phyloP scores from a whole-genome alignment of 768 basidiomycete genomes.

The Tulasnella sp. region DNA sequence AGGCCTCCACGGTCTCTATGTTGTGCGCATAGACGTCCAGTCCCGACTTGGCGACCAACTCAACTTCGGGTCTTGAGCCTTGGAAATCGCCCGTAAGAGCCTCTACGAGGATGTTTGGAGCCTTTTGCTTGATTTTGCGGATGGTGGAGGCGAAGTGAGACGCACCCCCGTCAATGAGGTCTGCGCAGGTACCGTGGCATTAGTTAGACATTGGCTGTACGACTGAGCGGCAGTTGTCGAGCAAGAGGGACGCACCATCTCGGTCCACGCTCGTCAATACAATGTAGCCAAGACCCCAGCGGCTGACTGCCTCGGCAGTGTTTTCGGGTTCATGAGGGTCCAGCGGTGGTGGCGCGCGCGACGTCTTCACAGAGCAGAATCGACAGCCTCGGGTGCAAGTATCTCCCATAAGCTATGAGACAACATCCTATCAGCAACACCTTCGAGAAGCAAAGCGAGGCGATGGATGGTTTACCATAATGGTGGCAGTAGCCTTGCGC shows the following conservation, averaged over 20 bases:
- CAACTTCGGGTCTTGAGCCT: conserved; percentile 62
- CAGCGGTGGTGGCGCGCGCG: conserved; percentile 72
- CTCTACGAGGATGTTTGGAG: conserved; percentile 91
- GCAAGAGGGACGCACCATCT: conserved; percentile 52
- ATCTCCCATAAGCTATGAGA: conserved; percentile 85
- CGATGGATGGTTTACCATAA: conserved; percentile 57
- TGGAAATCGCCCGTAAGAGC: conserved; percentile 93
- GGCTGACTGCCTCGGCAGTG: conserved; percentile 93
- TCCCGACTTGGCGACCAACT: conserved; percentile 79
- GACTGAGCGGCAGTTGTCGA: not conserved
- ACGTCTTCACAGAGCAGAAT: conserved; percentile 97
- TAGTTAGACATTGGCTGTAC: not conserved
- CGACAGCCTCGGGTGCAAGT: conserved; percentile 96
- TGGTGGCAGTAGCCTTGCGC: conserved; percentile 88
- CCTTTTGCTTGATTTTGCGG: conserved; percentile 93
- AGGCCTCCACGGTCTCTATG: conserved; percentile 86
- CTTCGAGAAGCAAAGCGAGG: not conserved
- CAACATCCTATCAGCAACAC: not conserved
- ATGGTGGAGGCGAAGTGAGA: conserved; percentile 95
- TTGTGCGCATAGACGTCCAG: conserved; percentile 98
- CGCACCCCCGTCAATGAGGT: conserved; percentile 84
- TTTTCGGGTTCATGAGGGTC: conserved; percentile 97
- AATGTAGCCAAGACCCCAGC: conserved; percentile 97
- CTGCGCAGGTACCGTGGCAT: conserved; percentile 31
- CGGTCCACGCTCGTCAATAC: conserved; percentile 94